A percentile compares a stretch with the other conserved stretches of the same genome.
phyloP scores from a whole-genome alignment of 441 rosid species.

The Populus hybrid region DNA sequence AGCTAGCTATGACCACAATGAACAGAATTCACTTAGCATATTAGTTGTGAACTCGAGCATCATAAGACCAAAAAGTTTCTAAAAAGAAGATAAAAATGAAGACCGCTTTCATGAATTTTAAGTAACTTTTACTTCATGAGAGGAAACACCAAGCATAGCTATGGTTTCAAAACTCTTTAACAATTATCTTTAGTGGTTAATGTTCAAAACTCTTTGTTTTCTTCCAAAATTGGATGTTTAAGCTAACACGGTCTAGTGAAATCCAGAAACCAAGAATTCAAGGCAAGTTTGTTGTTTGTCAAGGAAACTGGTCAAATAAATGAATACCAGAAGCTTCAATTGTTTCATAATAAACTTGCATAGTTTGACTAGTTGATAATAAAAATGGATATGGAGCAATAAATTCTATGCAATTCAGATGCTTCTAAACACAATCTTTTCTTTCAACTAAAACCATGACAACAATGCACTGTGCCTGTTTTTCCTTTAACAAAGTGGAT shows the following conservation, averaged over 20 bases:
- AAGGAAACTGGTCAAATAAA: slow-evolving; percentile 1
- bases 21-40: slow-evolving; percentile 16
- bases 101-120: background rate
- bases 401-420: background rate
- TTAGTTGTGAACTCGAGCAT: slow-evolving; percentile 15
- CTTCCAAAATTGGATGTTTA: background rate
- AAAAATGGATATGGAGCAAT: background rate
- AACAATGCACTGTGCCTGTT: background rate
- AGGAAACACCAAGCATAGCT: background rate
- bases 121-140: background rate
- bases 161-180: background rate
- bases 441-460: background rate
- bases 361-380: background rate
- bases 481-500: background rate
- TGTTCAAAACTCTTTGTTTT: background rate
- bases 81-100: slow-evolving; percentile 5
- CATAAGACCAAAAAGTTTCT: background rate
- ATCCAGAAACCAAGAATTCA: background rate
- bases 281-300: slow-evolving; percentile 7
- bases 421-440: background rate
- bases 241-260: background rate
- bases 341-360: background rate
- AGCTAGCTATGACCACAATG: slow-evolving; percentile 51
- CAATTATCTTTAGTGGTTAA: background rate
- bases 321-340: background rate